A percentile compares a stretch with the other conserved stretches of the same genome.
phyloP scores from a whole-genome alignment of 768 basidiomycete species.

The Suillus tomentosus region DNA sequence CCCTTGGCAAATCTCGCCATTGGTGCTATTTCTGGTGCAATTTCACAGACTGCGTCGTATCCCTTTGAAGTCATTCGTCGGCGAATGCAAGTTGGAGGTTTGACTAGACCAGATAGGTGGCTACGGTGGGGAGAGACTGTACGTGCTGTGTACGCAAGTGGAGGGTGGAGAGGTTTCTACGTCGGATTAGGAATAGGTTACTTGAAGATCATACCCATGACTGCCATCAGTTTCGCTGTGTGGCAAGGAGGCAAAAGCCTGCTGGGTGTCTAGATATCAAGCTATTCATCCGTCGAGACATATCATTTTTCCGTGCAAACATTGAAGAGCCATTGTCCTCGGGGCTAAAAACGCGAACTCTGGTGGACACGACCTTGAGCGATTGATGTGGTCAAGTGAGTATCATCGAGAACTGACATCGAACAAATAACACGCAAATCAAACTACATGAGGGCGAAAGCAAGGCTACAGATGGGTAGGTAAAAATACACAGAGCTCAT shows the following conservation, averaged over 20 bases:
- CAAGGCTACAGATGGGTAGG: slow-evolving; percentile 4
- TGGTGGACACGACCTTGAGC: not conserved
- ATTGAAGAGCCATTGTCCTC: not conserved
- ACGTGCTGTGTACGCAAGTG: slow-evolving; percentile 58
- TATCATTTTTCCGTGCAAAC: not conserved
- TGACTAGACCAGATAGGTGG: slow-evolving; percentile 75
- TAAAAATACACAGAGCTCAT: slow-evolving; percentile 12
- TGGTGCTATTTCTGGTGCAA: slow-evolving; percentile 83
- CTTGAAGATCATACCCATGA: slow-evolving; percentile 95
- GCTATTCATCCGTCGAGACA: not conserved
- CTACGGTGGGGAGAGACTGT: slow-evolving; percentile 80
- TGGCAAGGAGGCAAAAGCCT: slow-evolving; percentile 61
- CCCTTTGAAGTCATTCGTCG: slow-evolving; percentile 93
- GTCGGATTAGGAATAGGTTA: slow-evolving; percentile 91
- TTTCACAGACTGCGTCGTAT: slow-evolving; percentile 89
- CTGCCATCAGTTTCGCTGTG: slow-evolving; percentile 86
- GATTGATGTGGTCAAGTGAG: not conserved
- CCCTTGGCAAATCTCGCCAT: slow-evolving; percentile 72
- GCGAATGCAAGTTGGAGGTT: slow-evolving; percentile 93
- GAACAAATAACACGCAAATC: not conserved
- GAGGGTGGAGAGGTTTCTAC: slow-evolving; percentile 89
- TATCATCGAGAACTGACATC: not conserved
- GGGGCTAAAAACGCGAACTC: not conserved
- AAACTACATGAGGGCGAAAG: not conserved
- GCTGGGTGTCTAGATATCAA: slow-evolving; percentile 25